A percentile compares a stretch with the other conserved stretches of the same genome.
Conservation (phyloP, 768 basidiomycete genomes). For the Piloderma croceum region DNA sequence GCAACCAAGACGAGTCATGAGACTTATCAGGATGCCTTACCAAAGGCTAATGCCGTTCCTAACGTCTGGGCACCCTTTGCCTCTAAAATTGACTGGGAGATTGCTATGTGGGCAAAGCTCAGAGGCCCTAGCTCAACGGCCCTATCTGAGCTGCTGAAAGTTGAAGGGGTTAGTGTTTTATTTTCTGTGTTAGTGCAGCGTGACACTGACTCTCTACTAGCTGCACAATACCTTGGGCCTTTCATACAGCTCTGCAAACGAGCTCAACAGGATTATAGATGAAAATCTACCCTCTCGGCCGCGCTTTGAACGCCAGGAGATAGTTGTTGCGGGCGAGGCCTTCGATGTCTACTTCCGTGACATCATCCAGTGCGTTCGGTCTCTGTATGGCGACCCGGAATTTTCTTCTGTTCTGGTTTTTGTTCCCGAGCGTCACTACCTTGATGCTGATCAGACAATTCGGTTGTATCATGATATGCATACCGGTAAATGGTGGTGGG, state of each 20-base stretch:
- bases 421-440: slow-evolving; percentile 34
- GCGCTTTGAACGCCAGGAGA: slow-evolving; percentile 19
- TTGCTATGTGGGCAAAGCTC: slow-evolving; percentile 37
- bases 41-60: no score
- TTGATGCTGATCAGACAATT: slow-evolving; percentile 18
- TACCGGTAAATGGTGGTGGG: slow-evolving; percentile 51
- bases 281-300: slow-evolving; percentile 21
- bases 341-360: slow-evolving; percentile 30
- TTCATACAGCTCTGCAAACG: slow-evolving; percentile 25
- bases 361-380: slow-evolving; percentile 31
- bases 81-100: slow-evolving; percentile 33
- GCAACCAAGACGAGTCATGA: not conserved
- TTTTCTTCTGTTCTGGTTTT: slow-evolving; percentile 26
- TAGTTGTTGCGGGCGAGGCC: slow-evolving; percentile 24
- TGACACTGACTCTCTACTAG: slow-evolving; percentile 6
- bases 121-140: slow-evolving; percentile 32
- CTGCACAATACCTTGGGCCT: slow-evolving; percentile 22
- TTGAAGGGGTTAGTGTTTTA: slow-evolving; percentile 31
- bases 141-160: slow-evolving; percentile 31
- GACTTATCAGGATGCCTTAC: not conserved
- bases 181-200: not conserved
- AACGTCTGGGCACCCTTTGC: slow-evolving; percentile 26
- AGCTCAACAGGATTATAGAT: slow-evolving; percentile 33
- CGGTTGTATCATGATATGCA: slow-evolving; percentile 38
- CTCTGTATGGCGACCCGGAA: slow-evolving; percentile 30